Evolutionary conservation across 805 yeast species (phyloP), one percentile per base, ranked within the genome.

Genomic region (Myxozyma melibiosi): DNA sequence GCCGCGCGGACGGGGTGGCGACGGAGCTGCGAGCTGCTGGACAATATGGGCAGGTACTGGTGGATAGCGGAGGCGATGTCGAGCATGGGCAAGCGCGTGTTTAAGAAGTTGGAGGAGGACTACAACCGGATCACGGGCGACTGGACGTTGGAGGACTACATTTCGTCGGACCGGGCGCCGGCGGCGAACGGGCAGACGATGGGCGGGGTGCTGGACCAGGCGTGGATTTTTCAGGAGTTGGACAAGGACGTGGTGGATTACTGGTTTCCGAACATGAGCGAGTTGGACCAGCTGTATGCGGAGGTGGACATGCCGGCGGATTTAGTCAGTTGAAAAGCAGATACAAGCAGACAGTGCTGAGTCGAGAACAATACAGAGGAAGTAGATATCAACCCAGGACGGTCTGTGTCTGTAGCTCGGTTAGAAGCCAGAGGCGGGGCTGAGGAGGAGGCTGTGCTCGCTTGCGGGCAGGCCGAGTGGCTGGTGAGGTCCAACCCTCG

Each of bases 211-310:
- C 47, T 61, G 40, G 63, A 58, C 16, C 67, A 66, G 43, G 61
- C 65, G 18, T 62, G 60, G 4, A 31, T 66, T 24, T 65, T 65
- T 50, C 66, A 65, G 7, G 68, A 65, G 38, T 31, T 63, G 31
- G 68, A 66, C 35, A 53, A 57, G 25, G 59, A 59, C 27, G 64
- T 53, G 18, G 62, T 61, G 31, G 67, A 65, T 49, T 63, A 47
- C 34, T 65, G 68, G 68, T 63, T 66, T 43, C 65, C 67, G 27
- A 49, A 47, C 20, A 58, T 58, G 53, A 38, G 39, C 18, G 22
- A 37, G 43, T 24, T 58, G 33, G 62, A 55, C 20, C 45, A 51
- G 35, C 28, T 57, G 34, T 30, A 42, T 37, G 40, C 49, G 11
- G 24, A 20, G 14, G 47, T 42, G 11, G 51, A 51, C 24, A 16